phyloP scores from a whole-genome alignment of 352 stramenopile species.

The Salisapilia sapeloensis region DNA sequence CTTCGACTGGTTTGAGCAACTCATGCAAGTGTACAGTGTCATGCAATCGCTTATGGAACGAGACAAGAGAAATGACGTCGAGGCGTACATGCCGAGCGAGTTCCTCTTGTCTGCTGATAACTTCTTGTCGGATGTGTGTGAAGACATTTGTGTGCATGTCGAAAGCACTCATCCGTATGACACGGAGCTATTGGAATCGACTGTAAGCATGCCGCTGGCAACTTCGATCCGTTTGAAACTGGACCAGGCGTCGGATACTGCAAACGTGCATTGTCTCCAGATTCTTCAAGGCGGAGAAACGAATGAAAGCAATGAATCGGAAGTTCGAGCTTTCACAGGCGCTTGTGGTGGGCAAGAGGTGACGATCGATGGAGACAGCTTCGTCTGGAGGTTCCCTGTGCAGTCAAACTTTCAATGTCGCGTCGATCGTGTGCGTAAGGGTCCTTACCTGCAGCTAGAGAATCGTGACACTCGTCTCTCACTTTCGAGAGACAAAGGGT shows the following conservation, averaged over 20 bases:
- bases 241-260: constrained; percentile 54
- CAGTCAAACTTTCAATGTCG: constrained; percentile 82
- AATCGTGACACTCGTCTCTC: constrained; percentile 67
- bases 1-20: constrained; percentile 77
- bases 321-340: constrained; percentile 74
- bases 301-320: constrained; percentile 33
- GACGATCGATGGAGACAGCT: constrained; percentile 73
- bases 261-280: constrained; percentile 75
- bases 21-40: constrained; percentile 74
- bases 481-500: constrained; percentile 75
- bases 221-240: constrained; percentile 74
- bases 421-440: constrained; percentile 70
- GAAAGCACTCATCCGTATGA: constrained; percentile 71
- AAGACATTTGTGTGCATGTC: constrained; percentile 67
- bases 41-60: constrained; percentile 71
- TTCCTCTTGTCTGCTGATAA: constrained; percentile 82
- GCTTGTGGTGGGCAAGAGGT: constrained; percentile 69
- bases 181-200: constrained; percentile 55
- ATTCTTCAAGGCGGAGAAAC: constrained; percentile 62
- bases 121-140: constrained; percentile 70
- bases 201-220: constrained; percentile 67
- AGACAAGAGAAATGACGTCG: constrained; percentile 1
- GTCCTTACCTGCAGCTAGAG: constrained; percentile 81
- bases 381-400: constrained; percentile 77
- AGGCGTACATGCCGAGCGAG: constrained; percentile 39